phyloP scores from a whole-genome alignment of 345 rosid genomes.

The Salix suchowensis region DNA sequence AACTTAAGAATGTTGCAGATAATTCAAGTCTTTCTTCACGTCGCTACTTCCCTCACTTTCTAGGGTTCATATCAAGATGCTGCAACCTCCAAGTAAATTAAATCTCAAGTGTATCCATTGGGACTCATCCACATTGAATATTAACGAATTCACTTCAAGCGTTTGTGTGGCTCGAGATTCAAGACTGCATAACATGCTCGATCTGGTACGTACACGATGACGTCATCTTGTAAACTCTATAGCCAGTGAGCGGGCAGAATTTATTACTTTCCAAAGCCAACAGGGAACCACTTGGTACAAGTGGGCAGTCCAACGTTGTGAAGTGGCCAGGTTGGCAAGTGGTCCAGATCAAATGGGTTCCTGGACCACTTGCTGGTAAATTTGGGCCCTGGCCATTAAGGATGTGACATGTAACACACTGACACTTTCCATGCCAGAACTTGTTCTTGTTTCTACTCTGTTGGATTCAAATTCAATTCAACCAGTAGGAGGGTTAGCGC shows the following conservation, averaged over 20 bases:
- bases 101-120: too few relatives aligned
- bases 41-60: too few relatives aligned
- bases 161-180: too few relatives aligned
- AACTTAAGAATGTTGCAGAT: too few relatives aligned
- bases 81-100: too few relatives aligned
- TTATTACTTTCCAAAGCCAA: background rate
- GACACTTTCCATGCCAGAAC: background rate
- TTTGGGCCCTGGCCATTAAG: background rate
- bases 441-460: background rate
- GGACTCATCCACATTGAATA: too few relatives aligned
- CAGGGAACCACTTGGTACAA: background rate
- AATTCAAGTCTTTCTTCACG: too few relatives aligned
- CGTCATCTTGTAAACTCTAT: background rate
- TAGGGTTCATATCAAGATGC: too few relatives aligned
- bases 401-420: background rate
- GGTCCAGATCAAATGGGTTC: slow-evolving; percentile 2
- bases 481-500: background rate
- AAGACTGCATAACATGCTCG: too few relatives aligned
- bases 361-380: background rate
- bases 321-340: background rate
- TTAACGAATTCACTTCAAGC: too few relatives aligned
- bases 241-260: background rate
- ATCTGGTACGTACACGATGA: background rate
- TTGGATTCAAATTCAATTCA: background rate
- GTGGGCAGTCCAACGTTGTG: background rate